Evolutionary conservation across 2,329 filamentous ascomycete species (phyloP).

Genomic region (Coniochaeta sp.): DNA sequence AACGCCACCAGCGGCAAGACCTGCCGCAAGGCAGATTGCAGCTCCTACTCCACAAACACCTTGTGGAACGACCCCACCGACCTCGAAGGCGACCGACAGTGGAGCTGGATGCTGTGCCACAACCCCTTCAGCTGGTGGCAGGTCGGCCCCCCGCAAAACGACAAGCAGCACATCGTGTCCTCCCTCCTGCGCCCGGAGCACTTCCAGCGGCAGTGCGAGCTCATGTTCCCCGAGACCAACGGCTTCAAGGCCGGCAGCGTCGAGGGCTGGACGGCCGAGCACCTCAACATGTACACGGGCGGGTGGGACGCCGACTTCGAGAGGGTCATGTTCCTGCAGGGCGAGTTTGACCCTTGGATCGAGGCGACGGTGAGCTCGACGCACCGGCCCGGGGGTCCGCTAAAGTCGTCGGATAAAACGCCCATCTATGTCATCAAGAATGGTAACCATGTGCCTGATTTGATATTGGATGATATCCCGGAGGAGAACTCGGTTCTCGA

Average conservation of each 20-base stretch:
- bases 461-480: neutral
- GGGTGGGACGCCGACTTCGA: conserved; percentile 18
- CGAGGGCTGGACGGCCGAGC: conserved; percentile 9
- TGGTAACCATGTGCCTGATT: neutral
- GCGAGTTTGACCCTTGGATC: conserved; percentile 19
- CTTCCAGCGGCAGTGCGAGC: conserved; percentile 28
- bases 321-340: conserved; percentile 18
- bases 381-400: neutral
- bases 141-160: conserved; percentile 26
- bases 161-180: conserved; percentile 11
- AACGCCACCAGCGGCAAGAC: conserved; percentile 24
- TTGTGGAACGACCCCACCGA: conserved; percentile 26
- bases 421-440: neutral
- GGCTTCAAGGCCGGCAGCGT: conserved; percentile 9
- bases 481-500: neutral
- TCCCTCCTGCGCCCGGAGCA: conserved; percentile 11
- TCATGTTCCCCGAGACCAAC: conserved; percentile 29
- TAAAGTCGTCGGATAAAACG: neutral
- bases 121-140: conserved; percentile 24
- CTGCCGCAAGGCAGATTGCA: conserved; percentile 25
- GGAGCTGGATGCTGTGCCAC: conserved; percentile 39
- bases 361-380: neutral
- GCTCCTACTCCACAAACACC: conserved; percentile 27
- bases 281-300: conserved; percentile 14
- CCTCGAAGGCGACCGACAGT: conserved; percentile 30